Base-by-base conservation (phyloP, 2,329 filamentous ascomycete species). In the Dothiorella sarmentorum region DNA sequence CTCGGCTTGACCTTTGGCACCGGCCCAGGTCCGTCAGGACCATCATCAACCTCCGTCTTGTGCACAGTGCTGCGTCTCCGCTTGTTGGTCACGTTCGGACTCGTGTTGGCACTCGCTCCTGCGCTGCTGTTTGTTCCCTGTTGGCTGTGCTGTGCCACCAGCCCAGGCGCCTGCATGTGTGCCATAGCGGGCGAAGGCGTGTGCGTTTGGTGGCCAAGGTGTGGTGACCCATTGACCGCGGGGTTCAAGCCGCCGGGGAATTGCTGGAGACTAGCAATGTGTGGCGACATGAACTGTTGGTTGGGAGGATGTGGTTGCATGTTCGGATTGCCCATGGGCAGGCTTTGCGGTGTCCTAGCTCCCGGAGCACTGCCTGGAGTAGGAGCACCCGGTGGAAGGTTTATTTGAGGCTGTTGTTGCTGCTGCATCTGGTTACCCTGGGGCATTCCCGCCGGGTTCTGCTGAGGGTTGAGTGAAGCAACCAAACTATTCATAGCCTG, bases 61-160 rank as follows among this genome's bases (percentile, higher is more conserved):
- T n/a, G n/a, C n/a, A 85, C 82, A 13, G 80, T 80, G 69, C 84
- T 86, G 24, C 84, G 76, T 61, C 84, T 79, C 60, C 81, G 75
- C 71, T 87, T 87, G 65, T 79, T 79, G 64, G 74, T 80, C 42
- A 84, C 78, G 64, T 83, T 85, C 2, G 84, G 84, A 63, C 84
- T 86, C 4, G 84, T 85, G 63, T 83, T 86, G 29, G 83, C 82
- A 65, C 82, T 85, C 7, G 80, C 76, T 3, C 76, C 78, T 63
- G 74, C 74, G 17, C 71, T 81, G 69, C 78, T 83, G 62, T 78
- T 82, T n/a, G 79, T 78, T 45, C 79, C 79, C 66, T 80, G 79
- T 62, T 82, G 82, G 66, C 75, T 83, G 68, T 79, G 80, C 66
- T 84, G 82, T 45, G 80, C 77, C 52, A 81, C 75, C 81, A 86